Evolutionary conservation across 75 land plant species (phyloP).

Genomic region (Chamaecyparis obtusa): DNA sequence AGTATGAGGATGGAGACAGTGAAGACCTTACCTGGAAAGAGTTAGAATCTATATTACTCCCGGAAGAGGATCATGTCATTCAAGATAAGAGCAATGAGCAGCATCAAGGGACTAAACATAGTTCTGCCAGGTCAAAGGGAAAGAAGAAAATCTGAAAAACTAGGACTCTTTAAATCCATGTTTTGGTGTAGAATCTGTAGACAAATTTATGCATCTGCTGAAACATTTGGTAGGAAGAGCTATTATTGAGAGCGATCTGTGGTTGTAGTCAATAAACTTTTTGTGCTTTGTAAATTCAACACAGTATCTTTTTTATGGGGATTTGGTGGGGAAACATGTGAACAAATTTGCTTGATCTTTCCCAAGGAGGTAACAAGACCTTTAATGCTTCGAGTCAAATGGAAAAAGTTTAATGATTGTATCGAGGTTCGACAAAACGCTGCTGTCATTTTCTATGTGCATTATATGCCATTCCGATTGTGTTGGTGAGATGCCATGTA

Average conservation of each 20-base stretch:
- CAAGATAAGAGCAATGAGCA: not conserved
- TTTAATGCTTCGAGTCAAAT: not conserved
- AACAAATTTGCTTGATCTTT: not conserved
- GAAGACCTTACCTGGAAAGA: constrained; percentile 31
- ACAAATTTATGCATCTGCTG: not conserved
- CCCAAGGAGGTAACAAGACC: not conserved
- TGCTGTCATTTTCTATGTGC: not conserved
- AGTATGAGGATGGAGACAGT: constrained; percentile 32
- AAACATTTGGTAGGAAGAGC: constrained; percentile 4
- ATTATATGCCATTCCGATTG: not conserved
- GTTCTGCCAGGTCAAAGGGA: not conserved
- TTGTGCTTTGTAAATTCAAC: not conserved
- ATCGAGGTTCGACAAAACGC: not conserved
- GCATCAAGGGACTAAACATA: not conserved
- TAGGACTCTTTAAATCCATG: not conserved
- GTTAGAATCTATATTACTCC: constrained; percentile 24
- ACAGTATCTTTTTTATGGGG: not conserved
- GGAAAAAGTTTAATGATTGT: not conserved
- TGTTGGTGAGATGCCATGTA: not conserved
- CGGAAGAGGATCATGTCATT: constrained; percentile 5
- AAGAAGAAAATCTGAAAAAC: constrained; percentile 8
- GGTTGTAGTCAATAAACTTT: not conserved
- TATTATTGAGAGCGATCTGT: not conserved
- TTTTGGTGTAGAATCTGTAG: not conserved
- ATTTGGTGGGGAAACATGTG: not conserved